Evolutionary conservation across 129 eudicot genomes (phyloP).

Genomic region (Silybum marianum): DNA sequence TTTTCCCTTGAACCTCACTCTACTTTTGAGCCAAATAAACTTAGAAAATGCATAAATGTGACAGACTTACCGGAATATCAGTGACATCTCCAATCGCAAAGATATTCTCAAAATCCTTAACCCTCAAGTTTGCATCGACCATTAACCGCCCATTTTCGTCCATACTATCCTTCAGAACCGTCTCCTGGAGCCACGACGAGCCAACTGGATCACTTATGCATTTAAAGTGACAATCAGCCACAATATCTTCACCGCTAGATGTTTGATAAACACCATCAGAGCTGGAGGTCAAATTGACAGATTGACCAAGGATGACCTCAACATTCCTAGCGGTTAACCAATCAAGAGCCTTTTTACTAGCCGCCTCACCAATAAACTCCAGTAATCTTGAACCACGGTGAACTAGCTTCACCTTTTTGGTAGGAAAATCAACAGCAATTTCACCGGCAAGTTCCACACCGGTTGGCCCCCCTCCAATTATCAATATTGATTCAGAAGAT

Average conservation of each 20-base stretch:
- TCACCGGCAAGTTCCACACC: conserved; percentile 91
- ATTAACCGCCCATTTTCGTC: conserved; percentile 58
- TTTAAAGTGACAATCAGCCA: conserved; percentile 60
- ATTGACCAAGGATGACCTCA: conserved; percentile 67
- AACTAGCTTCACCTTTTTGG: conserved; percentile 67
- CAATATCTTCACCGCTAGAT: conserved; percentile 61
- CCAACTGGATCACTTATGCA: conserved; percentile 65
- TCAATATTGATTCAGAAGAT: conserved; percentile 58
- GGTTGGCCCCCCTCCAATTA: conserved; percentile 81
- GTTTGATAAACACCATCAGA: conserved; percentile 54
- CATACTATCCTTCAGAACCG: conserved; percentile 47
- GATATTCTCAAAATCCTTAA: conserved; percentile 56
- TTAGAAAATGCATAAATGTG: conserved; percentile 4
- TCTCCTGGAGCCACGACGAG: conserved; percentile 68
- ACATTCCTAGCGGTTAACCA: conserved; percentile 73
- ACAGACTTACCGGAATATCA: conserved; percentile 52
- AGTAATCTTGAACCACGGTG: conserved; percentile 69
- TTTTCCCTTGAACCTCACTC: background rate
- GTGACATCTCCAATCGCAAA: conserved; percentile 81
- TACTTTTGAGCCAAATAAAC: conserved; percentile 8
- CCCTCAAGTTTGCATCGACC: conserved; percentile 59
- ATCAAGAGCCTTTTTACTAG: conserved; percentile 60
- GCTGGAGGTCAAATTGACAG: conserved; percentile 43
- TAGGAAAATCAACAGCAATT: conserved; percentile 60
- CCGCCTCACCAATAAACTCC: conserved; percentile 60